Base-by-base conservation (phyloP, 1,284 basidiomycete species). In the Papiliotrema flavescens region DNA sequence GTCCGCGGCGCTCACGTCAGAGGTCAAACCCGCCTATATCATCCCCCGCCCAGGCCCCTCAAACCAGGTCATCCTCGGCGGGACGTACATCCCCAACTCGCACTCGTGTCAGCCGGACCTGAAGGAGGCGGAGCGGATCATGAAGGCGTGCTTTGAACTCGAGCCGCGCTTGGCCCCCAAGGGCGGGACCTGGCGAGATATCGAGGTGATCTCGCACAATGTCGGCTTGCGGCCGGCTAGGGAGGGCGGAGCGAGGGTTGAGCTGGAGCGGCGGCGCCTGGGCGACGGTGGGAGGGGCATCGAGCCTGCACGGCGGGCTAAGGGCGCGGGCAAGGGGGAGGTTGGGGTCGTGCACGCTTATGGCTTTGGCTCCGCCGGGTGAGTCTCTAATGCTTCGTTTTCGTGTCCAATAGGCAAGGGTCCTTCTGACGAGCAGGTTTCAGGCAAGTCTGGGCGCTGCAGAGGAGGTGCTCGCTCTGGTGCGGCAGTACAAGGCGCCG, bases 171-270 rank as follows among this genome's bases (percentile, higher is more conserved):
- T 79, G 19, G 70, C 73, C 49, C 70, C 44, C 1, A 61, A 59
- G 13, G 60, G 63, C 49, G 73, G 56, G 22, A 57, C 44, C 14
- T 75, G 73, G 70, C 47, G 54, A 32, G 76, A 77, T 51, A 78
- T 66, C 22, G 80, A 80, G 56, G 76, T 87, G 26, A 67, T 85
- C 19, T 71, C 75, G n/a, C 84, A 85, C 69, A 84, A 84, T 61
- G 85, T 85, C 49, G 89, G 88, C 0, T 74, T 90, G 35, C 78
- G 89, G n/a, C 89, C 89, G 0, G 83, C 78, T 2, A 79, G 89
- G 49, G 81, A 80, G 39, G 85, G 84, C 19, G 88, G 88, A 0
- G 76, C 87, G 8, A 79, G 88, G 42, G 76, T 89, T 17, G 87
- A 90, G 59, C 69, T 82, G 4, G 82, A 86, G 62, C 79, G 75